Evolutionary conservation across 768 basidiomycete species (phyloP).

Genomic region (Boletus sp.): DNA sequence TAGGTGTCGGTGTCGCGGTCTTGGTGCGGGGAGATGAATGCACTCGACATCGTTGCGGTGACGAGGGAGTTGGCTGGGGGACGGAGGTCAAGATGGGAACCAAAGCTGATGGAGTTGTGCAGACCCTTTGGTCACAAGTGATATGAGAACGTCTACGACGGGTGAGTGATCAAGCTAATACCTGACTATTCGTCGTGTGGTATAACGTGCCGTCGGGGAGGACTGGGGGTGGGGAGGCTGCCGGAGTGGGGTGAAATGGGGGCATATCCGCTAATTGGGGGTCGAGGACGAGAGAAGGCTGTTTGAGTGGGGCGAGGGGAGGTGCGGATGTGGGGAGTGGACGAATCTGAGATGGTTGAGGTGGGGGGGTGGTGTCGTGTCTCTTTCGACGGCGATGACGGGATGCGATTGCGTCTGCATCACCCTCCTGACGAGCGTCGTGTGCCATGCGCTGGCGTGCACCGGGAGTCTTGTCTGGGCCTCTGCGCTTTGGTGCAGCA

Average conservation of each 20-base stretch:
- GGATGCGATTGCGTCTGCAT: slow-evolving; percentile 24
- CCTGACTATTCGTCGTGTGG: slow-evolving; percentile 27
- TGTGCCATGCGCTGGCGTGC: slow-evolving; percentile 64
- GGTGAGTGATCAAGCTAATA: slow-evolving; percentile 27
- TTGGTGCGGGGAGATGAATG: slow-evolving; percentile 11
- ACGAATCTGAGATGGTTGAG: slow-evolving; percentile 1
- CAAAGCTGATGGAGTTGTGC: slow-evolving; percentile 1
- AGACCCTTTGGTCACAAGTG: slow-evolving; percentile 24
- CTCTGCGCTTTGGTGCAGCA: slow-evolving; percentile 68
- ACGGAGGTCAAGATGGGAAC: slow-evolving; percentile 4
- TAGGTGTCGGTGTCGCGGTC: slow-evolving; percentile 12
- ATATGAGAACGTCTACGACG: slow-evolving; percentile 25
- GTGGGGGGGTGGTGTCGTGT: not conserved
- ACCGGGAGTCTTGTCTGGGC: slow-evolving; percentile 78
- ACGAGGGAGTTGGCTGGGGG: not conserved
- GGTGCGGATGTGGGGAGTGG: not conserved
- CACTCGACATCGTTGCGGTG: not conserved
- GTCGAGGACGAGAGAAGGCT: slow-evolving; percentile 21
- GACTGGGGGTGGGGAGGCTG: not conserved
- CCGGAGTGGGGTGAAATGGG: slow-evolving; percentile 12
- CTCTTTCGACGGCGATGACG: slow-evolving; percentile 24
- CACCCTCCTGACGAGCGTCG: slow-evolving; percentile 37
- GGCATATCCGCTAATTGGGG: slow-evolving; percentile 23
- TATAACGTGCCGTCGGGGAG: slow-evolving; percentile 10
- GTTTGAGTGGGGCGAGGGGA: slow-evolving; percentile 2